Percentiles rank a stretch among this genome's conserved stretches.
Conservation (phyloP, 164 flowering plant species). For the Magnolia kwangsiensis region DNA sequence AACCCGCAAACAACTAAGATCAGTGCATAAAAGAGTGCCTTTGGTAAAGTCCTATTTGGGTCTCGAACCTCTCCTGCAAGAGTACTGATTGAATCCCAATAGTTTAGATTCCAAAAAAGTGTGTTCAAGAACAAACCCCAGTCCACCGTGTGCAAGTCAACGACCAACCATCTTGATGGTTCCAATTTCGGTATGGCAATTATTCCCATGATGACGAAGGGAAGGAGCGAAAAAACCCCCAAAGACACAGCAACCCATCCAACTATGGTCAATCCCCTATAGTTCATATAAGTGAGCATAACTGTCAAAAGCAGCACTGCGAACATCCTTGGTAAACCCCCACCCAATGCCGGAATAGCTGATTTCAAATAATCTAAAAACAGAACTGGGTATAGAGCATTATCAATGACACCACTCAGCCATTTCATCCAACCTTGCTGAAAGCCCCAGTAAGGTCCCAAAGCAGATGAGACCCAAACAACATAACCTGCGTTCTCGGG, state of each 20-base stretch:
- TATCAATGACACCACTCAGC: slow-evolving; percentile 71
- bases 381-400: slow-evolving; percentile 55
- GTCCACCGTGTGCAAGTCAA: slow-evolving; percentile 33
- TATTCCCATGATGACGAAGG: slow-evolving; percentile 51
- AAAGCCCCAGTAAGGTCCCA: slow-evolving; percentile 61
- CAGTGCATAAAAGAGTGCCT: slow-evolving; percentile 44
- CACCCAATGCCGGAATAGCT: slow-evolving; percentile 31
- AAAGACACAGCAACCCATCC: slow-evolving; percentile 45
- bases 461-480: slow-evolving; percentile 57
- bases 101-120: slow-evolving; percentile 61
- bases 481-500: slow-evolving; percentile 66
- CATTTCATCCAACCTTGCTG: slow-evolving; percentile 71
- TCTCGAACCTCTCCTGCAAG: slow-evolving; percentile 54
- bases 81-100: slow-evolving; percentile 63
- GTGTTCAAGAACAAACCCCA: slow-evolving; percentile 55
- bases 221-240: slow-evolving; percentile 45
- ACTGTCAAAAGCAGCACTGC: slow-evolving; percentile 33
- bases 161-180: slow-evolving; percentile 47
- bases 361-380: slow-evolving; percentile 56
- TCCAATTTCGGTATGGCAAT: slow-evolving; percentile 41
- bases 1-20: slow-evolving; percentile 44
- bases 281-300: slow-evolving; percentile 48
- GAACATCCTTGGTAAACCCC: slow-evolving; percentile 33
- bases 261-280: slow-evolving; percentile 51
- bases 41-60: slow-evolving; percentile 49